Base-by-base conservation (phyloP, 1,284 basidiomycete species). In the Puccinia horiana region DNA sequence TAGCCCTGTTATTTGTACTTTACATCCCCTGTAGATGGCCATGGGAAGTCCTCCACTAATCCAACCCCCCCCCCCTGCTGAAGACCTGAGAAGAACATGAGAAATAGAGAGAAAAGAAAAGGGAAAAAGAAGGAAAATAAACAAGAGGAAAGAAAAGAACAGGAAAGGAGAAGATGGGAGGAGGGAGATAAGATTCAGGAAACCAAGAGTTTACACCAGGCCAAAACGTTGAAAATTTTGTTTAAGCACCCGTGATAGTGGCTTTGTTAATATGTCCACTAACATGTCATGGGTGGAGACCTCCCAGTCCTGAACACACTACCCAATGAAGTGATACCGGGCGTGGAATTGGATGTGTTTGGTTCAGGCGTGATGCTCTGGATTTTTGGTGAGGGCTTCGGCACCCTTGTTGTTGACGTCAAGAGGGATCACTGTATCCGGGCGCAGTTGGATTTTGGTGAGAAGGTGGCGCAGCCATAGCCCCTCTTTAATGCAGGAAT, bases 311-410 rank as follows among this genome's bases (percentile, higher is more conserved):
- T 58, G 56, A 8, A 58, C 56, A 26, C 56, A 58, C n/a, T 58
- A 18, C n/a, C 56, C 9, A 12, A 58, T 58, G n/a, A 58, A 58
- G n/a, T 58, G 26, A 14, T 58, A 58, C 5, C 56, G n/a, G 23
- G 56, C 56, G 12, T n/a, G n/a, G n/a, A n/a, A n/a, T n/a, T 75
- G 23, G 35, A 75, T 75, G 32, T 75, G 73, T 35, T 75, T 75
- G 9, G 73, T 75, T 0, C 73, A 1, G 5, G 73, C 44, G 37
- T 58, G 56, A 14, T 58, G 56, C 26, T 58, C n/a, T n/a, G 56
- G 26, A 29, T 58, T 29, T 29, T 58, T 58, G 6, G 56, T n/a
- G 4, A 58, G 56, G 4, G 56, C 56, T 58, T 58, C 56, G 26
- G 56, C 56, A 2, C 56, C 56, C 26, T 29, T 23, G 16, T 52